Conservation (phyloP, 2,329 filamentous ascomycete genomes). For the Arthrocladium fulminans region DNA sequence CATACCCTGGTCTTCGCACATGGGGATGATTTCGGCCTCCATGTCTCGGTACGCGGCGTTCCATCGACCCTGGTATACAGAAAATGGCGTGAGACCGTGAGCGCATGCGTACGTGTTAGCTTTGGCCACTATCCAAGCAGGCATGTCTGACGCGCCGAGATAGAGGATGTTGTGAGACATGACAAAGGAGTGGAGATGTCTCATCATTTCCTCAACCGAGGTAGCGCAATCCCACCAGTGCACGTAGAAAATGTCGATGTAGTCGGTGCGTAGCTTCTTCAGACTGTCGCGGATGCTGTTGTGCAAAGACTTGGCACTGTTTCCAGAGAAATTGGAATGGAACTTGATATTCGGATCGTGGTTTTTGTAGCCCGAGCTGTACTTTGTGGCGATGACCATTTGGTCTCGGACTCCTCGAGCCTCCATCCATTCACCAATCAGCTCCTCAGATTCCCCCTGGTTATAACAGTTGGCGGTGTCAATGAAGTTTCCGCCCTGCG, state of each 20-base stretch:
- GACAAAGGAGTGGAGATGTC: conserved; percentile 55
- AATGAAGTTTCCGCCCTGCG: conserved; percentile 43
- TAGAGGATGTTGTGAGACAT: conserved; percentile 56
- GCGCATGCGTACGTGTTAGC: conserved; percentile 52
- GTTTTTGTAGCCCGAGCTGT: conserved; percentile 31
- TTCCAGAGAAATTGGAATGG: conserved; percentile 37
- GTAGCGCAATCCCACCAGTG: conserved; percentile 54
- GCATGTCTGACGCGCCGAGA: conserved; percentile 58
- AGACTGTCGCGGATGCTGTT: conserved; percentile 28
- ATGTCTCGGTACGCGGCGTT: conserved; percentile 53
- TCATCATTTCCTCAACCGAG: conserved; percentile 58
- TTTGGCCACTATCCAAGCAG: conserved; percentile 51
- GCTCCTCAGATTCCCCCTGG: conserved; percentile 38
- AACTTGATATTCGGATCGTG: conserved; percentile 12
- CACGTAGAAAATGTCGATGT: conserved; percentile 31
- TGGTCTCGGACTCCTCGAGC: conserved; percentile 38
- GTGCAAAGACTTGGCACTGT: conserved; percentile 28
- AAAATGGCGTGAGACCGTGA: conserved; percentile 59
- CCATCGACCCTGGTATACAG: conserved; percentile 59
- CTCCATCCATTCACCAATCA: conserved; percentile 46
- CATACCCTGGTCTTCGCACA: conserved; percentile 55
- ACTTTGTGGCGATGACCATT: conserved; percentile 50
- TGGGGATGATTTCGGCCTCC: conserved; percentile 58
- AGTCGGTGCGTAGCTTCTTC: conserved; percentile 29
- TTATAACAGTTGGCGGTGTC: conserved; percentile 40